A percentile compares a stretch with the other conserved stretches of the same genome.
Conservation (phyloP, 1,139 yeast genomes). For the Suzukiozyma palmioleophila region DNA sequence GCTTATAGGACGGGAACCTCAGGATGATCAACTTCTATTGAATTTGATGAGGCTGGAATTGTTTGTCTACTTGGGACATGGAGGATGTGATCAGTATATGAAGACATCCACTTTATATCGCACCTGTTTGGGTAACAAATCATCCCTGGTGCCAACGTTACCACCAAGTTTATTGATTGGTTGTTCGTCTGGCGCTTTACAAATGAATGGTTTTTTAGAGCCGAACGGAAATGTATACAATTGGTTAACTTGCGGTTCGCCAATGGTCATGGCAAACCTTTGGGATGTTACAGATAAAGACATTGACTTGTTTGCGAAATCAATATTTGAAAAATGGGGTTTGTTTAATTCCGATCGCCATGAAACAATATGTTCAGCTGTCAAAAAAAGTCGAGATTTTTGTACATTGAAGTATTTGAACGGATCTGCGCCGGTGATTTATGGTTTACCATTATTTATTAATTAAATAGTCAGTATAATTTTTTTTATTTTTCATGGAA, state of each 20-base stretch:
- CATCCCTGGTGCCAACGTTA: slow-evolving; percentile 18
- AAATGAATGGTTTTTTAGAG: slow-evolving; percentile 56
- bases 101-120: slow-evolving; percentile 30
- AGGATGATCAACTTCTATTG: slow-evolving; percentile 39
- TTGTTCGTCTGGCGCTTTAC: slow-evolving; percentile 80
- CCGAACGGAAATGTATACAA: slow-evolving; percentile 75
- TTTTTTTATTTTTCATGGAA: too few species aligned
- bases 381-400: slow-evolving; percentile 18
- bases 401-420: slow-evolving; percentile 19
- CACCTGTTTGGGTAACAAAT: slow-evolving; percentile 12
- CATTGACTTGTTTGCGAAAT: slow-evolving; percentile 70
- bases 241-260: slow-evolving; percentile 76
- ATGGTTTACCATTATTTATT: slow-evolving; percentile 22
- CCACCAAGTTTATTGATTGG: slow-evolving; percentile 83
- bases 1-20: slow-evolving; percentile 50
- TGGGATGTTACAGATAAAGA: slow-evolving; percentile 99
- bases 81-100: slow-evolving; percentile 87
- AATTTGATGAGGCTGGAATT: slow-evolving; percentile 42
- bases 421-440: slow-evolving; percentile 31
- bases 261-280: slow-evolving; percentile 76
- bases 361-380: slow-evolving; percentile 44
- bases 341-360: slow-evolving; percentile 21
- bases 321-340: slow-evolving; percentile 62
- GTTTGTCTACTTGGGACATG: slow-evolving; percentile 89
- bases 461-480: slow-evolving; percentile 3